Evolutionary conservation across 306 rosid species (phyloP).

Genomic region (Fagus sylvatica): DNA sequence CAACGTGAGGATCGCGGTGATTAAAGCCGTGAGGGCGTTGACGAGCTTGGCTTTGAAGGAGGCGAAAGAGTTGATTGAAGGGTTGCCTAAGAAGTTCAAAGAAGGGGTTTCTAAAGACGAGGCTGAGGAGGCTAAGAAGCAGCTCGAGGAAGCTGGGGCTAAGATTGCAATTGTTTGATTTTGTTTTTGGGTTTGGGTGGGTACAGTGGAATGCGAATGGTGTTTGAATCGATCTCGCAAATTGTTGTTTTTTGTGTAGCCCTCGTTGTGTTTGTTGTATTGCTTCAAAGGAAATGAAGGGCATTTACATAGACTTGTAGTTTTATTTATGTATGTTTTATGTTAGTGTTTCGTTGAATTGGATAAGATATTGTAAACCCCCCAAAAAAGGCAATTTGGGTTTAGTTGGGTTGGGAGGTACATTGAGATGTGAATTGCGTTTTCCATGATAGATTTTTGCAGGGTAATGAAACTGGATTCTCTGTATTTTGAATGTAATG

Average conservation of each 20-base stretch:
- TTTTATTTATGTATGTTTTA: background rate
- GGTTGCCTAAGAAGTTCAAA: constrained; percentile 88
- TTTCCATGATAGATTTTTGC: too few relatives aligned
- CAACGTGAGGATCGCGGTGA: constrained; percentile 75
- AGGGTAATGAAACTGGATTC: too few relatives aligned
- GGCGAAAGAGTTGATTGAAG: constrained; percentile 90
- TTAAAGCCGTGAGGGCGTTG: constrained; percentile 78
- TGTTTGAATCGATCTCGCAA: background rate
- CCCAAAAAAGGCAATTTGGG: background rate
- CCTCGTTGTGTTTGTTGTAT: background rate
- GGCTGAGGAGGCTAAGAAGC: constrained; percentile 92
- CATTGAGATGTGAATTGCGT: too few relatives aligned
- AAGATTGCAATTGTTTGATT: constrained; percentile 61
- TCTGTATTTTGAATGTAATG: too few relatives aligned
- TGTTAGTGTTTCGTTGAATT: background rate
- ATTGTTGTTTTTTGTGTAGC: background rate
- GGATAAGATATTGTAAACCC: background rate
- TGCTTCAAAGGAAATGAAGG: background rate
- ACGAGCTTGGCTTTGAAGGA: constrained; percentile 90
- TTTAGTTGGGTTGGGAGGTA: too few relatives aligned
- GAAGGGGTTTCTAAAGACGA: constrained; percentile 80
- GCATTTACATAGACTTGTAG: background rate
- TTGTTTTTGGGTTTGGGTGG: background rate
- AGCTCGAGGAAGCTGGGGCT: constrained; percentile 93
- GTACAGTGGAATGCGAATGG: constrained; percentile 22